A percentile compares a stretch with the other conserved stretches of the same genome.
phyloP scores from a whole-genome alignment of 495 filamentous ascomycete species.

The Gamarada debralockiae region DNA sequence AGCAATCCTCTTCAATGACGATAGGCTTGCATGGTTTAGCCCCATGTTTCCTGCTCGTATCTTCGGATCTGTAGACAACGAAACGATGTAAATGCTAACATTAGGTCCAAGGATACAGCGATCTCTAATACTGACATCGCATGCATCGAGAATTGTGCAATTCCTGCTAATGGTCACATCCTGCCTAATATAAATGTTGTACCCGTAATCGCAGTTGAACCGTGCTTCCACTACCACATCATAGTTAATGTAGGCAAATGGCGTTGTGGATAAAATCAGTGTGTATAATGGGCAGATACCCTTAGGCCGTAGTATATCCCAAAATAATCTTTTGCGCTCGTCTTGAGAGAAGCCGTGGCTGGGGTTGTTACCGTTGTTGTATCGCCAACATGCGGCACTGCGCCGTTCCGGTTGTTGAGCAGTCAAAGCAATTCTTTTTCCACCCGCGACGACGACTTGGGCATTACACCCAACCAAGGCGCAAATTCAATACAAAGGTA shows the following conservation, averaged over 20 bases:
- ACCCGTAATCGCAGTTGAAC: slow-evolving; percentile 93
- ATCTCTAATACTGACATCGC: slow-evolving; percentile 69
- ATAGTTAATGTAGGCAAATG: slow-evolving; percentile 65
- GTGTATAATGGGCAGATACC: slow-evolving; percentile 44
- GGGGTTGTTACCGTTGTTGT: slow-evolving; percentile 86
- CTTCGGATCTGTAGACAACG: slow-evolving; percentile 70
- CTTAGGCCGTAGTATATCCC: slow-evolving; percentile 58
- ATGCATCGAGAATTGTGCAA: slow-evolving; percentile 82
- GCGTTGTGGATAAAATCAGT: slow-evolving; percentile 40
- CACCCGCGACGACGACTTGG: too few species aligned
- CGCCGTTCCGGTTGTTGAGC: slow-evolving; percentile 84
- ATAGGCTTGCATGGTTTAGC: slow-evolving; percentile 68
- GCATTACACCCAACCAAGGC: too few species aligned
- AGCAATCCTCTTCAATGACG: slow-evolving; percentile 83
- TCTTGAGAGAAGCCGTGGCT: slow-evolving; percentile 68
- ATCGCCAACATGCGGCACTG: slow-evolving; percentile 76
- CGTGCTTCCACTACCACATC: slow-evolving; percentile 81
- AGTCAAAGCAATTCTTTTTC: too few species aligned
- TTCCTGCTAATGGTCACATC: slow-evolving; percentile 82
- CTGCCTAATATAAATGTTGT: slow-evolving; percentile 86
- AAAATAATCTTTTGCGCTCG: slow-evolving; percentile 77
- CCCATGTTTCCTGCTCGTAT: slow-evolving; percentile 71
- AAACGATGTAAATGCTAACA: slow-evolving; percentile 79
- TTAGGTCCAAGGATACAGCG: slow-evolving; percentile 81
- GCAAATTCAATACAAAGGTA: too few species aligned